Percentiles rank a stretch among this genome's conserved stretches.
These are phyloP conservation scores for Discostella stelligeroides DNA, from an alignment of 108 stramenopile genomes.

Conservation along the genomic window DNA sequence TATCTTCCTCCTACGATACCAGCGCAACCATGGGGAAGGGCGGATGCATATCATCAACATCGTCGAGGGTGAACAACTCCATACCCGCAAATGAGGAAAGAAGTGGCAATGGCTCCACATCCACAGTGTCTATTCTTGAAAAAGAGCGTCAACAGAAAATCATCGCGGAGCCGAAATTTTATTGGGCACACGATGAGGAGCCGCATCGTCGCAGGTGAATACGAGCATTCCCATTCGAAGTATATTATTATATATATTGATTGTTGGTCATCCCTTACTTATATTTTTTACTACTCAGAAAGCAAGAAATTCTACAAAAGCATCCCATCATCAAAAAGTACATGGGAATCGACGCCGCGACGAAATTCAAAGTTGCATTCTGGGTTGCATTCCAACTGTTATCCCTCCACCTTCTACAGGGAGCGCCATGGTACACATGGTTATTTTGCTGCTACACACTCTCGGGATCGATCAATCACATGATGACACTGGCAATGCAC, in stretches of 20 bases:
- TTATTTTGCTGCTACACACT: slow-evolving; percentile 70
- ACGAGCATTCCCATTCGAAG: slow-evolving; percentile 2
- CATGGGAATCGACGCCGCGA: slow-evolving; percentile 76
- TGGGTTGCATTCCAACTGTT: slow-evolving; percentile 61
- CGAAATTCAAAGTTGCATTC: slow-evolving; percentile 65
- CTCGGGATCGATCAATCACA: slow-evolving; percentile 84
- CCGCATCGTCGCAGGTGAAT: slow-evolving; percentile 55
- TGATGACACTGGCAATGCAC: slow-evolving; percentile 89
- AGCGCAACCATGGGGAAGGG: slow-evolving; percentile 5
- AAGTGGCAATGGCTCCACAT: background rate
- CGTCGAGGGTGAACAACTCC: background rate
- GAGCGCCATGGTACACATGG: slow-evolving; percentile 49
- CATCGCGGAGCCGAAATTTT: slow-evolving; percentile 39
- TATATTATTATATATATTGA: no score
- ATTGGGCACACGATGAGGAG: slow-evolving; percentile 53
- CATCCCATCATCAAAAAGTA: slow-evolving; percentile 84
- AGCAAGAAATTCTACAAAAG: slow-evolving; percentile 76
- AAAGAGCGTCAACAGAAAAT: slow-evolving; percentile 43
- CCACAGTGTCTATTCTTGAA: slow-evolving; percentile 17
- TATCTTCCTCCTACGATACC: no score
- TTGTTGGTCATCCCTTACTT: background rate
- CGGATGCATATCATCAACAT: background rate
- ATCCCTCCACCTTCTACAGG: slow-evolving; percentile 63
- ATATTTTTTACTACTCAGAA: slow-evolving; percentile 24
- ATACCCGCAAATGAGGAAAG: background rate